These are phyloP conservation scores for Mimosa pudica DNA, from an alignment of 306 rosid species.

Conservation along the genomic window DNA sequence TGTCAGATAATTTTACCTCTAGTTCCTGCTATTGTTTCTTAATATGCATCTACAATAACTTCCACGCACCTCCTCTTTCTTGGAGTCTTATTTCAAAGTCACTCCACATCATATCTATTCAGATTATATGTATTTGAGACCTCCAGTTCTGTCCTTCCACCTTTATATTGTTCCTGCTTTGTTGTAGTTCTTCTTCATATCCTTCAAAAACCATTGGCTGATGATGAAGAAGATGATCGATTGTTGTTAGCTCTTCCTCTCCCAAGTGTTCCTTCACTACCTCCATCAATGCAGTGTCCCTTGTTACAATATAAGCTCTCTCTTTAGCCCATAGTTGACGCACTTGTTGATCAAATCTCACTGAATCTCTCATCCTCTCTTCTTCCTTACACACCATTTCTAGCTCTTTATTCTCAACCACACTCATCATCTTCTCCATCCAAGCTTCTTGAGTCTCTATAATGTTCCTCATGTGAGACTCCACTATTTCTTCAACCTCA, in stretches of 20 bases:
- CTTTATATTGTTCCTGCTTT: background rate
- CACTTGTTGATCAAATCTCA: slow-evolving; percentile 52
- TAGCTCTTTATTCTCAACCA: slow-evolving; percentile 57
- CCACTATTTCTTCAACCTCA: slow-evolving; percentile 62
- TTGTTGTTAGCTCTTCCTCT: slow-evolving; percentile 24
- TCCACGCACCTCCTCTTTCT: background rate
- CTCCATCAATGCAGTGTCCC: slow-evolving; percentile 65
- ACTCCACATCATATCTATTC: slow-evolving; percentile 40
- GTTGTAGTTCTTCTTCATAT: slow-evolving; percentile 21
- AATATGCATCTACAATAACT: slow-evolving; percentile 32
- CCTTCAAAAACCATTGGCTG: slow-evolving; percentile 13
- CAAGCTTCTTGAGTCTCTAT: slow-evolving; percentile 69
- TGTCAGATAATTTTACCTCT: slow-evolving; percentile 28
- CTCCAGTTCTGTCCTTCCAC: slow-evolving; percentile 51
- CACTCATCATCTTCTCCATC: slow-evolving; percentile 66
- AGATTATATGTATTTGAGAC: slow-evolving; percentile 34
- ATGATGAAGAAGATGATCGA: background rate
- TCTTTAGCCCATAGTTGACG: slow-evolving; percentile 68
- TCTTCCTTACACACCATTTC: slow-evolving; percentile 59
- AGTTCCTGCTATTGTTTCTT: slow-evolving; percentile 17
- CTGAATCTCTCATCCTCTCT: slow-evolving; percentile 62
- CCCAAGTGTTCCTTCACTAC: slow-evolving; percentile 50
- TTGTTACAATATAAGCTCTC: slow-evolving; percentile 69
- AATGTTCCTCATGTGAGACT: slow-evolving; percentile 59
- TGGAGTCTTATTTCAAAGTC: slow-evolving; percentile 30